These are phyloP conservation scores for Ceriops tagal DNA, from an alignment of 345 rosid genomes.

Conservation along the genomic window DNA sequence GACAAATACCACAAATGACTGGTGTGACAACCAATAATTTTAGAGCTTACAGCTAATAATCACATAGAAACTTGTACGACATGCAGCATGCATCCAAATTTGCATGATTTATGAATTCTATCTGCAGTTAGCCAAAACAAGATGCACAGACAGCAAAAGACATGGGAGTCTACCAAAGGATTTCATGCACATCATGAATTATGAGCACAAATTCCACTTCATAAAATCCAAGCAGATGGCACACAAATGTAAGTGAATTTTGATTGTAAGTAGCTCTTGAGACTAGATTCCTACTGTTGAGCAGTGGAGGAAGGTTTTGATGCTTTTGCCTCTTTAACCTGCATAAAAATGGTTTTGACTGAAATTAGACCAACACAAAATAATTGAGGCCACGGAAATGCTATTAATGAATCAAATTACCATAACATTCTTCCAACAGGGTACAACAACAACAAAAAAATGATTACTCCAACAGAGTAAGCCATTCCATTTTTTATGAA, in stretches of 20 bases:
- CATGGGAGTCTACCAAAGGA: too few relatives aligned
- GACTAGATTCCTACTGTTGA: conserved; percentile 41
- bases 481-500: too few relatives aligned
- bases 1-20: not conserved
- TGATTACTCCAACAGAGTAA: not conserved
- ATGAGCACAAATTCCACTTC: not conserved
- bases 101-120: too few relatives aligned
- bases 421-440: not conserved
- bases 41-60: too few relatives aligned
- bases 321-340: conserved; percentile 61
- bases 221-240: not conserved
- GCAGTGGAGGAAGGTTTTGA: conserved; percentile 25
- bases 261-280: not conserved
- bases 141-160: too few relatives aligned
- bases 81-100: too few relatives aligned
- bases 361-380: not conserved
- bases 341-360: conserved; percentile 16
- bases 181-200: too few relatives aligned
- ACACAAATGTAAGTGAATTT: not conserved
- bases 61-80: too few relatives aligned
- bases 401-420: not conserved
- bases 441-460: not conserved
- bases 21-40: not conserved
- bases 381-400: not conserved
- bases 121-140: too few relatives aligned